Percentiles rank a stretch among this genome's conserved stretches.
These are phyloP conservation scores for Arthrobotrys conoides DNA, from an alignment of 2,329 filamentous ascomycete species.

Conservation along the genomic window DNA sequence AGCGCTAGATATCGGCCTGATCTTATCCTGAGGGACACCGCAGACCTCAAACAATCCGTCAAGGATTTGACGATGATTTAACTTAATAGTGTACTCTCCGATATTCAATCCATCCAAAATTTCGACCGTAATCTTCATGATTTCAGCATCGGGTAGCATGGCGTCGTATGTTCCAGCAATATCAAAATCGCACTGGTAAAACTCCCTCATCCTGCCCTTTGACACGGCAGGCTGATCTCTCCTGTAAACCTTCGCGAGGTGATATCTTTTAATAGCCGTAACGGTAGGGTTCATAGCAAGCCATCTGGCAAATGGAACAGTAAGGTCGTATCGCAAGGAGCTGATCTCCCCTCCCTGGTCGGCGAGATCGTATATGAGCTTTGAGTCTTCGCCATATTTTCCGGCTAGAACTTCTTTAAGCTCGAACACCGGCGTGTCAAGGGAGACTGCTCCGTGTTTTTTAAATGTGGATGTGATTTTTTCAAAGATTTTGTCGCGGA, in stretches of 20 bases:
- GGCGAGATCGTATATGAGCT: slow-evolving; percentile 90
- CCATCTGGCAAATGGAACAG: slow-evolving; percentile 91
- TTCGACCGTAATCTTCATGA: slow-evolving; percentile 85
- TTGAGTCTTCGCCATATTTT: slow-evolving; percentile 93
- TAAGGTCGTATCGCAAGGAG: slow-evolving; percentile 87
- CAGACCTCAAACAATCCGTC: slow-evolving; percentile 93
- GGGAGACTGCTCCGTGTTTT: slow-evolving; percentile 82
- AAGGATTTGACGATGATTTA: slow-evolving; percentile 94
- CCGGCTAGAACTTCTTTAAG: slow-evolving; percentile 87
- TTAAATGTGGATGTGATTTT: slow-evolving; percentile 85
- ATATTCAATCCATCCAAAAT: slow-evolving; percentile 81
- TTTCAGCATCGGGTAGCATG: slow-evolving; percentile 93
- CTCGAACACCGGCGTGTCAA: slow-evolving; percentile 88
- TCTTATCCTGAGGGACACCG: slow-evolving; percentile 87
- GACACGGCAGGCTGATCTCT: slow-evolving; percentile 87
- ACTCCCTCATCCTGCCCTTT: slow-evolving; percentile 93
- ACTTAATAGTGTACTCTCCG: slow-evolving; percentile 82
- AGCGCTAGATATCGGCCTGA: slow-evolving; percentile 88
- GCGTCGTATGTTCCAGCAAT: slow-evolving; percentile 89
- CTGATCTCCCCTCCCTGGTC: slow-evolving; percentile 90
- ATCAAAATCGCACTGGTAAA: slow-evolving; percentile 98
- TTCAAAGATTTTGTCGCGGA: slow-evolving; percentile 83
- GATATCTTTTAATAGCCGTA: slow-evolving; percentile 90
- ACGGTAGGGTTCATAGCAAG: slow-evolving; percentile 89
- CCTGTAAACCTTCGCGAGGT: slow-evolving; percentile 92